Conservation (phyloP, 257 asterid genomes). For the Apocynum venetum region DNA sequence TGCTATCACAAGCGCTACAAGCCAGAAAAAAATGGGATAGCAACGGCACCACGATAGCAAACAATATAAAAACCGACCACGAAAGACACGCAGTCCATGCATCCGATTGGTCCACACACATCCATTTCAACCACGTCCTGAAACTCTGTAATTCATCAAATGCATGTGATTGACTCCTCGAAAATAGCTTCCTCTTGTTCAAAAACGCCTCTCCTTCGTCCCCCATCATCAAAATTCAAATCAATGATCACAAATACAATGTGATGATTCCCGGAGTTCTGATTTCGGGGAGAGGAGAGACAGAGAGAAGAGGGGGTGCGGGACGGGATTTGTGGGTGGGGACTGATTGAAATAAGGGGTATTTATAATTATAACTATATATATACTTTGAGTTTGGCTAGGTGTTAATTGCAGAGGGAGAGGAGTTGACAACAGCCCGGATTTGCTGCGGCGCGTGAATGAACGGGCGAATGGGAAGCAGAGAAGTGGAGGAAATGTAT, state of each 20-base stretch:
- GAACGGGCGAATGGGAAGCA: slow-evolving; percentile 16
- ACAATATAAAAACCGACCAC: slow-evolving; percentile 55
- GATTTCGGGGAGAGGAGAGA: neutral
- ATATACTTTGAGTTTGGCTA: slow-evolving; percentile 5
- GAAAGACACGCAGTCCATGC: slow-evolving; percentile 55
- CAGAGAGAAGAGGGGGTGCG: neutral
- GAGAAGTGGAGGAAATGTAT: slow-evolving; percentile 16
- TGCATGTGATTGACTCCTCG: slow-evolving; percentile 58
- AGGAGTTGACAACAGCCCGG: neutral
- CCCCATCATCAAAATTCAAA: slow-evolving; percentile 28
- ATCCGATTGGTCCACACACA: slow-evolving; percentile 85
- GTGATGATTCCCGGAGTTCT: neutral
- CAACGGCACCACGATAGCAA: slow-evolving; percentile 59
- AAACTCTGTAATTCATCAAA: slow-evolving; percentile 69
- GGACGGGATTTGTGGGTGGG: slow-evolving; percentile 14
- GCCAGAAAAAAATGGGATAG: slow-evolving; percentile 71
- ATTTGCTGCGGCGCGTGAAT: slow-evolving; percentile 6
- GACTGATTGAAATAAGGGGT: neutral
- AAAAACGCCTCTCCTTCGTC: slow-evolving; percentile 29
- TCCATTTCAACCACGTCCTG: slow-evolving; percentile 80
- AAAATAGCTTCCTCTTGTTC: slow-evolving; percentile 26
- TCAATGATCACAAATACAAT: neutral
- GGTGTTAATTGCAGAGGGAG: neutral
- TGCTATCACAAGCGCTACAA: slow-evolving; percentile 66
- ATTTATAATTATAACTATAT: neutral